phyloP scores from a whole-genome alignment of 1,284 basidiomycete species.

The Melampsora abietis-canadensis region DNA sequence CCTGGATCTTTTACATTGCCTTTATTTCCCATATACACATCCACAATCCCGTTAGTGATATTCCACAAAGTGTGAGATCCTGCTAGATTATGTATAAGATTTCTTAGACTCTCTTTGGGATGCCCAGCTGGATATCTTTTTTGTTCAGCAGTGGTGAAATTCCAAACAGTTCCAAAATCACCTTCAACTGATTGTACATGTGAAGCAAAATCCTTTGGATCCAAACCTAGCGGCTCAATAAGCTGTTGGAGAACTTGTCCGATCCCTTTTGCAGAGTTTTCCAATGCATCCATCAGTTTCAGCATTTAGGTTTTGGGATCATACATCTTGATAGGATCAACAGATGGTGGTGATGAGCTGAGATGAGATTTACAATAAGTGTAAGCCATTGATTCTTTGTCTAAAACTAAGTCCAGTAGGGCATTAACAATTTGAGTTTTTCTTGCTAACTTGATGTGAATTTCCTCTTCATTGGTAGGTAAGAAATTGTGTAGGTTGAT shows the following conservation, averaged over 20 bases:
- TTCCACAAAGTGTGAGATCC: constrained; percentile 1
- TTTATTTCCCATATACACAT: background rate
- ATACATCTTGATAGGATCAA: constrained; percentile 2
- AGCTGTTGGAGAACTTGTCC: constrained; percentile 18
- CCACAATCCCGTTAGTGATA: background rate
- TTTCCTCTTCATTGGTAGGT: background rate
- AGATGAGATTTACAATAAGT: background rate
- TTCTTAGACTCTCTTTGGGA: background rate
- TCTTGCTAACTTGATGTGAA: background rate
- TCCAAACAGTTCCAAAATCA: background rate
- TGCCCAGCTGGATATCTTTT: no score
- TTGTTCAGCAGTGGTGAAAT: background rate
- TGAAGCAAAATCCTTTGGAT: constrained; percentile 6
- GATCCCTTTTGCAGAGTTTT: background rate
- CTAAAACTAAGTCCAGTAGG: no score
- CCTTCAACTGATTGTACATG: background rate
- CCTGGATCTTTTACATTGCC: background rate
- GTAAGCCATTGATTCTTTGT: background rate
- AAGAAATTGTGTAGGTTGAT: background rate
- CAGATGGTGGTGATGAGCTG: background rate
- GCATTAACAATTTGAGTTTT: background rate
- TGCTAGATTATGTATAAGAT: background rate
- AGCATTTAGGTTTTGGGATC: constrained; percentile 12
- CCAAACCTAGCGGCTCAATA: background rate
- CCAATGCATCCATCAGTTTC: constrained; percentile 9